A percentile compares a stretch with the other conserved stretches of the same genome.
Evolutionary conservation across 768 basidiomycete species (phyloP).

Genomic region (Mycena vulgaris): DNA sequence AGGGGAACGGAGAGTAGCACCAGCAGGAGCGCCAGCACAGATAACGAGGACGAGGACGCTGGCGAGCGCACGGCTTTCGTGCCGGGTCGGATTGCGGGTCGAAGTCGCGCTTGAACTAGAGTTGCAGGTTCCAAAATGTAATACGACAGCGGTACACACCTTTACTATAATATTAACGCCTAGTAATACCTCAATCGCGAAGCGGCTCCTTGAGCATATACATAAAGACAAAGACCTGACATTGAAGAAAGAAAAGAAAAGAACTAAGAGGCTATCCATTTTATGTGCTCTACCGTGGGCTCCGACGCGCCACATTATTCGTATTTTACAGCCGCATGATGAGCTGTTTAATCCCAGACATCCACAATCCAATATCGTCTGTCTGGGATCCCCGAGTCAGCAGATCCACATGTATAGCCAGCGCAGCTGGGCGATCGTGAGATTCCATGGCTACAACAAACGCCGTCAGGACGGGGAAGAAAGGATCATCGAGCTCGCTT

Average conservation of each 20-base stretch:
- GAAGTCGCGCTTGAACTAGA: conserved; percentile 4
- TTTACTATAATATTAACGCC: conserved; percentile 1
- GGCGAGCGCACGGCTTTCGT: conserved; percentile 19
- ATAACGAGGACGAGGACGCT: conserved; percentile 21
- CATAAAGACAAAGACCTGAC: not conserved
- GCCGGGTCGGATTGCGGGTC: not conserved
- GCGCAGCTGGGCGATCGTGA: conserved; percentile 81
- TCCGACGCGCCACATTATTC: not conserved
- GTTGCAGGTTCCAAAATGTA: not conserved
- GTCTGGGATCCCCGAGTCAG: conserved; percentile 85
- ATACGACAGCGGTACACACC: not conserved
- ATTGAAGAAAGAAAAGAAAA: not conserved
- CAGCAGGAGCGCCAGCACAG: conserved; percentile 32
- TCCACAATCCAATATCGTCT: conserved; percentile 88
- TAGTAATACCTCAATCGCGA: not conserved
- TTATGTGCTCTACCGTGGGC: conserved; percentile 13
- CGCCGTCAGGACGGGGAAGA: conserved; percentile 14
- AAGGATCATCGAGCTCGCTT: conserved; percentile 32
- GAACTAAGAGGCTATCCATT: conserved; percentile 14
- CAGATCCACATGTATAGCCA: conserved; percentile 89
- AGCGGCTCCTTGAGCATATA: not conserved
- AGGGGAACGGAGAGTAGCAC: conserved; percentile 37
- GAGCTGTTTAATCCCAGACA: conserved; percentile 93
- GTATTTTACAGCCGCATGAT: conserved; percentile 73
- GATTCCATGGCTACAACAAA: conserved; percentile 79